phyloP scores from a whole-genome alignment of 2,329 filamentous ascomycete species.

The Pseudocercospora fijiensis region DNA sequence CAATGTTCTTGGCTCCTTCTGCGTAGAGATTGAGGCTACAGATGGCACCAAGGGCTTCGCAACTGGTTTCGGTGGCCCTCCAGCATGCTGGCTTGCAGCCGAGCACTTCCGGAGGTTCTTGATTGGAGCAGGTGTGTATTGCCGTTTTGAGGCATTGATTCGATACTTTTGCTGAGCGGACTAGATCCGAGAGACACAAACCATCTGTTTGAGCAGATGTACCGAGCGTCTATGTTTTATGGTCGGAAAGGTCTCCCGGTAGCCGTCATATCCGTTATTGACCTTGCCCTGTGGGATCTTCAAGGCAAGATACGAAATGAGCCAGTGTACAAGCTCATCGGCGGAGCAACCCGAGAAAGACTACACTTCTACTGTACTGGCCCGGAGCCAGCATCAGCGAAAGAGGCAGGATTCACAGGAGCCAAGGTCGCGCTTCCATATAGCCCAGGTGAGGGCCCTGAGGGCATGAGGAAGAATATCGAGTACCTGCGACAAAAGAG shows the following conservation, averaged over 20 bases:
- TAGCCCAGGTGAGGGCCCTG: slow-evolving; percentile 81
- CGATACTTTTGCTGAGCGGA: slow-evolving; percentile 18
- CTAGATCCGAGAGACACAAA: slow-evolving; percentile 88
- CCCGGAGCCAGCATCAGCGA: slow-evolving; percentile 75
- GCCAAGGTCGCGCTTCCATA: slow-evolving; percentile 88
- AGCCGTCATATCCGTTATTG: slow-evolving; percentile 90
- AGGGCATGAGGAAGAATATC: slow-evolving; percentile 82
- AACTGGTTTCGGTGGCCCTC: slow-evolving; percentile 89
- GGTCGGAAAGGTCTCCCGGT: slow-evolving; percentile 87
- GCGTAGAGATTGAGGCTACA: slow-evolving; percentile 81
- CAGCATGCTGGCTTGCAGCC: slow-evolving; percentile 89
- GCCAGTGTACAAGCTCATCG: slow-evolving; percentile 92
- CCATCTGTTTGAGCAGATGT: slow-evolving; percentile 94
- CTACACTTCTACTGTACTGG: slow-evolving; percentile 95
- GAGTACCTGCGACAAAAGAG: slow-evolving; percentile 84
- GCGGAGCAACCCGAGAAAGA: slow-evolving; percentile 78
- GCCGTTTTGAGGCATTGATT: background rate
- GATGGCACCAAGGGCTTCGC: slow-evolving; percentile 94
- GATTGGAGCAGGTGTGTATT: slow-evolving; percentile 64
- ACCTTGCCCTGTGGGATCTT: slow-evolving; percentile 89
- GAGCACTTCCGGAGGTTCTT: slow-evolving; percentile 93
- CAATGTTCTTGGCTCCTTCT: slow-evolving; percentile 90
- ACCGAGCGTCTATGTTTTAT: slow-evolving; percentile 93
- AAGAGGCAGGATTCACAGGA: slow-evolving; percentile 84
- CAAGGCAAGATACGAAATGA: slow-evolving; percentile 87